These are phyloP conservation scores for Borovskyia barvae DNA, from an alignment of 208 protist species.

Conservation along the genomic window DNA sequence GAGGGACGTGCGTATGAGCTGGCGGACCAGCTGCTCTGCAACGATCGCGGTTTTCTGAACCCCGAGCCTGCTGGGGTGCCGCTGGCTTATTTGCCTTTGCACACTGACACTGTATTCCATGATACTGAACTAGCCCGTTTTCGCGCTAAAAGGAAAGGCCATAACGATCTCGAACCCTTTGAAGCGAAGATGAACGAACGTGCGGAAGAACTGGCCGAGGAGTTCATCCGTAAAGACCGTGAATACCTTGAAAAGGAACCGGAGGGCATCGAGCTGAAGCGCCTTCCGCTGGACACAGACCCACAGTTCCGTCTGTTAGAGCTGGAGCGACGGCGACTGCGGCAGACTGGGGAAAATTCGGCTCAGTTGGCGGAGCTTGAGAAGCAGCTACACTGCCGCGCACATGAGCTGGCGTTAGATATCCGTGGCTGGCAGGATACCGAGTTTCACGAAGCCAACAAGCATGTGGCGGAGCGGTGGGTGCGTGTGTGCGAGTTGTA, in stretches of 20 bases:
- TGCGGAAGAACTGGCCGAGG: constrained; percentile 47
- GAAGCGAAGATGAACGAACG: constrained; percentile 55
- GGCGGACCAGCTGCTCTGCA: constrained; percentile 46
- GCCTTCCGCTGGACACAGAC: constrained; percentile 71
- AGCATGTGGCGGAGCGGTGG: constrained; percentile 70
- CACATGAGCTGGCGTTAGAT: constrained; percentile 58
- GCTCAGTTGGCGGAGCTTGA: constrained; percentile 43
- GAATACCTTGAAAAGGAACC: constrained; percentile 76
- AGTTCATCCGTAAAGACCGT: constrained; percentile 62
- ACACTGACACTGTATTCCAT: constrained; percentile 58
- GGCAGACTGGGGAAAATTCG: constrained; percentile 32
- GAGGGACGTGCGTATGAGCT: constrained; percentile 53
- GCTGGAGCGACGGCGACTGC: constrained; percentile 59
- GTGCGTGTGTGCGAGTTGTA: constrained; percentile 75
- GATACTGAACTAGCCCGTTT: constrained; percentile 42
- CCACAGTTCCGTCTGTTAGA: constrained; percentile 67
- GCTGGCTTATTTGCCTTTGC: constrained; percentile 57
- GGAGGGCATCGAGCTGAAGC: constrained; percentile 63
- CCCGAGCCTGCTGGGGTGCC: constrained; percentile 69
- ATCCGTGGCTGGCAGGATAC: constrained; percentile 78
- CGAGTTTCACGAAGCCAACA: constrained; percentile 77
- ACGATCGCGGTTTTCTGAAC: constrained; percentile 65
- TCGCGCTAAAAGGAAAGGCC: constrained; percentile 16
- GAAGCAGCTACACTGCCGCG: constrained; percentile 50
- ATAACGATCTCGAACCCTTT: constrained; percentile 30